Base-by-base conservation (phyloP, 1,139 yeast species). In the Yamadazyma atlantica region DNA sequence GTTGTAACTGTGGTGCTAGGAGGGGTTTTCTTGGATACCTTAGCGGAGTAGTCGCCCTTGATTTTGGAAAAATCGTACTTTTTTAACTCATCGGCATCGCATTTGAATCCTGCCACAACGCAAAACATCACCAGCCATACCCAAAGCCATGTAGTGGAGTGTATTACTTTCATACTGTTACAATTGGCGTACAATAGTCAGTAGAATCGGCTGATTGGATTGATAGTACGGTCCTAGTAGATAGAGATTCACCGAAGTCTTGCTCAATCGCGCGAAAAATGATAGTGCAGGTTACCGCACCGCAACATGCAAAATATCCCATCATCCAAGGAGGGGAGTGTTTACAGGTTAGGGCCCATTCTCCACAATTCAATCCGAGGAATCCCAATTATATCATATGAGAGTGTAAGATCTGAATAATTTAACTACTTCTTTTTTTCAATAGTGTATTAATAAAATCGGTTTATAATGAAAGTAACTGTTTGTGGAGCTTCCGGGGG, bases 401-500 rank as follows among this genome's bases (percentile, higher is more conserved):
- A 23, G 26, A 23, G 11, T 7, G 26, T 23, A 4, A 23, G 5
- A 8, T 8, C 5, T 23, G 9, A 4, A 7, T 11, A 25, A 8
- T 15, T 9, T 18, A 13, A 19, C 12, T 23, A 23, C 13, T 25
- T 32, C n/a, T 16, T 9, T 21, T 21, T 24, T 27, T 13, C 6
- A 13, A 16, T 14, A 7, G 6, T 24, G 4, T 19, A 4, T 15
- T 19, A 9, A 19, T 19, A 28, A 77, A 73, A n/a, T n/a, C n/a
- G n/a, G n/a, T n/a, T n/a, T n/a, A n/a, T n/a, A 78, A 79, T 80
- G 39, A 82, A 82, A 66, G 88, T 81, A 42, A 75, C 88, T 39
- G 85, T 83, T 45, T 71, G 84, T 50, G 89, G 90, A 46, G 89
- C 89, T 33, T 85, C 88, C 35, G 89, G 90, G 46, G 90, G 90